Evolutionary conservation across 1,284 basidiomycete species (phyloP).

Genomic region (Schizophyllum commune): DNA sequence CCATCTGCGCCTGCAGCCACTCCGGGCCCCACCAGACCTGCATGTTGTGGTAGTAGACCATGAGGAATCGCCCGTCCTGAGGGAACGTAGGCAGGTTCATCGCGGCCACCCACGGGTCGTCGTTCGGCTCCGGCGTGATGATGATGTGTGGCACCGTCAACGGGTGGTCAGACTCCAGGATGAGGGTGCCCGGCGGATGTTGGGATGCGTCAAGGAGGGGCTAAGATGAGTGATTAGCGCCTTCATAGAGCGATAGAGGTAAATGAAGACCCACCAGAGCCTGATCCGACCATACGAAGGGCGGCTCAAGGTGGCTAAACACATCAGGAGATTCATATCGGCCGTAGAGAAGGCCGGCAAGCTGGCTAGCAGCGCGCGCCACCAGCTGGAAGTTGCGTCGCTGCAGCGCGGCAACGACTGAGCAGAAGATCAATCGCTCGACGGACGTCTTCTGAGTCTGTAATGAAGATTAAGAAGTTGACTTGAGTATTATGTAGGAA

Average conservation of each 20-base stretch:
- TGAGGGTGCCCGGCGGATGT: conserved; percentile 3
- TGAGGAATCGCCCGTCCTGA: conserved; percentile 6
- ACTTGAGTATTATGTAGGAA: not conserved
- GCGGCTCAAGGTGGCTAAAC: not conserved
- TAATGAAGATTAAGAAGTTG: not conserved
- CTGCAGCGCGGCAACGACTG: not conserved
- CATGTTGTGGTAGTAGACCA: conserved; percentile 21
- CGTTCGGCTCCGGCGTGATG: conserved; percentile 32
- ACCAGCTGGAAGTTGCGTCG: not conserved
- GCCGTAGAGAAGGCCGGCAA: not conserved
- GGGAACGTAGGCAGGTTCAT: not conserved
- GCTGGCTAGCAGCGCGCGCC: not conserved
- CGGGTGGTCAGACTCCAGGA: conserved; percentile 37
- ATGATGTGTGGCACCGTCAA: conserved; percentile 43
- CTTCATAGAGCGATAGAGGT: not conserved
- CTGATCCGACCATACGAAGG: not conserved
- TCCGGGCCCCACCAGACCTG: not conserved
- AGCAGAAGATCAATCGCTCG: not conserved
- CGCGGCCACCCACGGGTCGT: conserved; percentile 24
- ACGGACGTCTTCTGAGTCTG: not conserved
- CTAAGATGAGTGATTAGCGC: not conserved
- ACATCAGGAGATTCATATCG: not conserved
- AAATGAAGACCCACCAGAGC: not conserved
- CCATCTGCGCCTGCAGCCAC: not conserved
- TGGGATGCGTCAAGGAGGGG: not conserved